phyloP scores from a whole-genome alignment of 208 protist genomes.

The Leishmania arabica region DNA sequence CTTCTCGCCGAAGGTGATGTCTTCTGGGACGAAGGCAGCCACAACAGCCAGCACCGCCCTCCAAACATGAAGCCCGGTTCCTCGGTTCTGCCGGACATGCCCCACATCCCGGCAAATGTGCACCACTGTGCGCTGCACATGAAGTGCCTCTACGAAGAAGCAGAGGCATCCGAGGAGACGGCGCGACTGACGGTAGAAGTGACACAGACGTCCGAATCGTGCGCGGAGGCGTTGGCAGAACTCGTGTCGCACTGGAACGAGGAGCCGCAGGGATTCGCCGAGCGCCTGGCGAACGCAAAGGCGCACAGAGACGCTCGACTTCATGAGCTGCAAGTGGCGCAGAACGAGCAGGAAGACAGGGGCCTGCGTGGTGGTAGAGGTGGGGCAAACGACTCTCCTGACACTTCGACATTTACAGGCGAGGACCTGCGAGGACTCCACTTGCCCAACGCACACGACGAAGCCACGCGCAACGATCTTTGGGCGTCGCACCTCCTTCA shows the following conservation, averaged over 20 bases:
- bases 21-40: conserved; percentile 59
- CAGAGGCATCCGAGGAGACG: neutral
- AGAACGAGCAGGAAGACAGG: conserved; percentile 27
- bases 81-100: neutral
- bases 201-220: conserved; percentile 24
- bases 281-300: conserved; percentile 11
- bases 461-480: conserved; percentile 12
- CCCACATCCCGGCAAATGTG: conserved; percentile 18
- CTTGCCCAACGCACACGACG: conserved; percentile 7
- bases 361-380: neutral
- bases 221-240: conserved; percentile 26
- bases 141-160: conserved; percentile 21
- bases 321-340: conserved; percentile 15
- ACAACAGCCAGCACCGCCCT: conserved; percentile 34
- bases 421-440: conserved; percentile 24
- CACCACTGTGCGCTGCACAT: conserved; percentile 27
- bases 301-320: conserved; percentile 14
- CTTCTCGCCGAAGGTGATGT: conserved; percentile 46
- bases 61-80: conserved; percentile 1
- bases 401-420: neutral
- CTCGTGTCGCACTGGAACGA: conserved; percentile 29
- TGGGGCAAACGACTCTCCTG: neutral
- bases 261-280: conserved; percentile 27
- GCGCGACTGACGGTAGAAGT: conserved; percentile 28
- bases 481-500: conserved; percentile 23